Conservation (phyloP, 179 eudicot species). For the Camellia oleifera region DNA sequence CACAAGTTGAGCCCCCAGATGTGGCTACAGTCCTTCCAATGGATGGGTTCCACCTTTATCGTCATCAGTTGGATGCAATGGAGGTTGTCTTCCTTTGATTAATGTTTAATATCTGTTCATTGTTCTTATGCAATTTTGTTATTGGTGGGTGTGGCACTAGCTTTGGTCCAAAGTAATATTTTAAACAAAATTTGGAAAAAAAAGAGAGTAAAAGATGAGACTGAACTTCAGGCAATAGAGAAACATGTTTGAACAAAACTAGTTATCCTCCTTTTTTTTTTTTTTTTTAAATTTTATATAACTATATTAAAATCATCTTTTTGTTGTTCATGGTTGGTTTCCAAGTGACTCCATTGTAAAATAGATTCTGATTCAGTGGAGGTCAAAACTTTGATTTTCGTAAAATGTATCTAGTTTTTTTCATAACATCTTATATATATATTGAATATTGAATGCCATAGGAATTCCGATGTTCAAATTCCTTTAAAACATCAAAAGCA, state of each 20-base stretch:
- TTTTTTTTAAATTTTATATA: not conserved
- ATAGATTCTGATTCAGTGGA: not conserved
- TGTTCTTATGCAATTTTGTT: constrained; percentile 2
- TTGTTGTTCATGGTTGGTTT: not conserved
- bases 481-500: not conserved
- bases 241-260: not conserved
- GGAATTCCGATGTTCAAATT: not conserved
- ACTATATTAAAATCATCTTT: not conserved
- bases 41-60: constrained; percentile 99
- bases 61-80: constrained; percentile 88
- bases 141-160: not conserved
- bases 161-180: not conserved
- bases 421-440: not conserved
- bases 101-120: constrained; percentile 1
- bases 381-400: not conserved
- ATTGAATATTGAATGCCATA: not conserved
- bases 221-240: not conserved
- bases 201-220: not conserved
- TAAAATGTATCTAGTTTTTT: not conserved
- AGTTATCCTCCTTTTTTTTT: not conserved
- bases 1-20: constrained; percentile 62
- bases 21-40: constrained; percentile 87
- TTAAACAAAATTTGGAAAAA: not conserved
- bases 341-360: not conserved
- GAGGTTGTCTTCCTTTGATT: constrained; percentile 44